Evolutionary conservation across 768 basidiomycete genomes (phyloP).

Genomic region (Auricularia cornea): DNA sequence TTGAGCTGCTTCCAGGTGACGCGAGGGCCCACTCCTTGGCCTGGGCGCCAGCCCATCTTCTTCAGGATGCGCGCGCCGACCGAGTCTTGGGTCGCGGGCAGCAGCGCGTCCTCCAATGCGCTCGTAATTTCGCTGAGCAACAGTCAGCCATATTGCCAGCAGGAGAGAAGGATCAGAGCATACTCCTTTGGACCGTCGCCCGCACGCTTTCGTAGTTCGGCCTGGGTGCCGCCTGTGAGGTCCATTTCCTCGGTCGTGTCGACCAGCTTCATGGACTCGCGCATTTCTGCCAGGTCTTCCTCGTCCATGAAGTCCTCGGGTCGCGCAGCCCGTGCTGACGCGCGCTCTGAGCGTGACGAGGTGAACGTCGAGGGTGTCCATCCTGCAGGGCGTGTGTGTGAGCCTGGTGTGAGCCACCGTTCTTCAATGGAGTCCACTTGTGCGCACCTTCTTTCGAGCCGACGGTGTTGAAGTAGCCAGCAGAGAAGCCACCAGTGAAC

Average conservation of each 20-base stretch:
- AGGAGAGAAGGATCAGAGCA: background rate
- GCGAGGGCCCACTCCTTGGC: slow-evolving; percentile 90
- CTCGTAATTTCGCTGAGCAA: slow-evolving; percentile 48
- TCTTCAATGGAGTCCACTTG: no score
- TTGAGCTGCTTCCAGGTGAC: slow-evolving; percentile 68
- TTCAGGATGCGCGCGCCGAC: slow-evolving; percentile 78
- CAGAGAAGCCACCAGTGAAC: slow-evolving; percentile 96
- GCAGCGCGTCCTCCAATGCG: slow-evolving; percentile 55
- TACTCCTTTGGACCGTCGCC: slow-evolving; percentile 44
- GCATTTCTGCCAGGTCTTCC: slow-evolving; percentile 81
- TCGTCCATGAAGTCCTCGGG: slow-evolving; percentile 99
- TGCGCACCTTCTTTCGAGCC: slow-evolving; percentile 86
- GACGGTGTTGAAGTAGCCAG: slow-evolving; percentile 93
- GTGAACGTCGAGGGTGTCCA: slow-evolving; percentile 92
- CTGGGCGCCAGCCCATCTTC: slow-evolving; percentile 93
- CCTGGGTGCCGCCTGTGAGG: slow-evolving; percentile 47
- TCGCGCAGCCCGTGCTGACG: slow-evolving; percentile 48
- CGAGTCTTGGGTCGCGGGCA: slow-evolving; percentile 70
- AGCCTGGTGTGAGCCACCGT: background rate
- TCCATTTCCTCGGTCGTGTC: slow-evolving; percentile 78
- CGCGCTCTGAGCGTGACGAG: slow-evolving; percentile 74
- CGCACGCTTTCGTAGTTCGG: slow-evolving; percentile 29
- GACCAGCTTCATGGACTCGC: slow-evolving; percentile 63
- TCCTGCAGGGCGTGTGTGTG: slow-evolving; percentile 42
- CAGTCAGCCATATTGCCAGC: background rate